Conservation (phyloP, 176 grass and related monocot species). For the Phoenix dactylifera region DNA sequence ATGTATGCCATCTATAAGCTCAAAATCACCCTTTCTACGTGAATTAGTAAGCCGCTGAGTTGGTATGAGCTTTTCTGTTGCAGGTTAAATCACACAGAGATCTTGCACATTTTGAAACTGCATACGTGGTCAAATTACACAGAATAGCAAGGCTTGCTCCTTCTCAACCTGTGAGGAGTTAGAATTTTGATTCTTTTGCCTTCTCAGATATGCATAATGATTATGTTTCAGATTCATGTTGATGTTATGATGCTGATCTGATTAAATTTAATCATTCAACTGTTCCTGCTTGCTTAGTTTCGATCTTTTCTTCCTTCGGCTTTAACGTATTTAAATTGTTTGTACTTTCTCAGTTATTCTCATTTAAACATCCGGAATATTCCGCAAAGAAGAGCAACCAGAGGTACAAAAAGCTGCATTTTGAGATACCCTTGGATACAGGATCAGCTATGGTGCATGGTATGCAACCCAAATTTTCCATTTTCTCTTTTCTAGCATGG, state of each 20-base stretch:
- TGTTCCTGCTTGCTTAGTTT: too few species aligned
- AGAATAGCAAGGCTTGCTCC: constrained; percentile 79
- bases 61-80: constrained; percentile 24
- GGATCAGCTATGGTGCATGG: constrained; percentile 90
- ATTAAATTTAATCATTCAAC: too few species aligned
- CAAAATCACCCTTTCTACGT: not conserved
- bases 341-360: constrained; percentile 50
- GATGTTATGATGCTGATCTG: too few species aligned
- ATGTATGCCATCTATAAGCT: constrained; percentile 41
- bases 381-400: constrained; percentile 55
- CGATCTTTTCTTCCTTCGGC: too few species aligned
- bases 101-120: constrained; percentile 95
- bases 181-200: not conserved
- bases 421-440: constrained; percentile 59
- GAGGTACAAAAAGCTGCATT: constrained; percentile 81
- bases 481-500: not conserved
- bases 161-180: constrained; percentile 49
- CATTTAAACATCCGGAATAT: constrained; percentile 72
- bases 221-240: too few species aligned
- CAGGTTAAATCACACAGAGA: constrained; percentile 98
- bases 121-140: constrained; percentile 96
- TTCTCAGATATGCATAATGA: not conserved
- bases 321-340: too few species aligned
- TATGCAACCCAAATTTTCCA: constrained; percentile 23
- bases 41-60: not conserved